Percentiles rank a stretch among this genome's conserved stretches.
Evolutionary conservation across 768 basidiomycete species (phyloP).

Genomic region (Termitomyces sp.): DNA sequence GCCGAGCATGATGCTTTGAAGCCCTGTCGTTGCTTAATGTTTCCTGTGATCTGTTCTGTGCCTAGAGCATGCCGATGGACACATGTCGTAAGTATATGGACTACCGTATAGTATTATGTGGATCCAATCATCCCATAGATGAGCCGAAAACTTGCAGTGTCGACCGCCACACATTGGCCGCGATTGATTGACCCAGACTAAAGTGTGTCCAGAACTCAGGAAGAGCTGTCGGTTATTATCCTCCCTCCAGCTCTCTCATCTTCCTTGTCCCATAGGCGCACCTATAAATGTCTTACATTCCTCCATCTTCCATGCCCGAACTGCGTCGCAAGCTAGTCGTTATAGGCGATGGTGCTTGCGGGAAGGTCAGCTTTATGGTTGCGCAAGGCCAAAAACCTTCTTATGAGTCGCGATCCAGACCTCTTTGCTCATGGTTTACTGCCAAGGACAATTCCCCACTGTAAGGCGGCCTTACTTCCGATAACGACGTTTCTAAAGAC

Average conservation of each 20-base stretch:
- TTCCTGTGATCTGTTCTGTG: not conserved
- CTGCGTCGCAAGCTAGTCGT: constrained; percentile 98
- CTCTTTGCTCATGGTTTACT: constrained; percentile 5
- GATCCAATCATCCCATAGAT: not conserved
- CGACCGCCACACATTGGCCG: not conserved
- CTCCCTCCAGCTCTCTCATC: not conserved
- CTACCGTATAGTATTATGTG: not conserved
- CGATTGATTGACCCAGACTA: not conserved
- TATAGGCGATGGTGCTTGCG: constrained; percentile 96
- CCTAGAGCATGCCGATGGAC: not conserved
- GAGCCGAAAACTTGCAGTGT: not conserved
- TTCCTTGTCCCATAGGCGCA: not conserved
- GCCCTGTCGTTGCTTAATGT: not conserved
- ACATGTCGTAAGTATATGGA: not conserved
- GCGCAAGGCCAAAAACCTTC: not conserved
- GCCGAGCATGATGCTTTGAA: not conserved
- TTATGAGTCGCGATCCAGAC: not conserved
- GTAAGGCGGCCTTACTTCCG: not conserved
- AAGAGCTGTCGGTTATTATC: not conserved
- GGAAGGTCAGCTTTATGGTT: constrained; percentile 53
- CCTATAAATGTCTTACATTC: not conserved
- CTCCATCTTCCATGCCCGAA: constrained; percentile 69
- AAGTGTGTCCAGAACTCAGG: not conserved
- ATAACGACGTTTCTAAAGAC: not conserved
- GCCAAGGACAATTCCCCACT: constrained; percentile 5